Evolutionary conservation across 2,329 filamentous ascomycete species (phyloP).

Genomic region (Colletotrichum cereale): DNA sequence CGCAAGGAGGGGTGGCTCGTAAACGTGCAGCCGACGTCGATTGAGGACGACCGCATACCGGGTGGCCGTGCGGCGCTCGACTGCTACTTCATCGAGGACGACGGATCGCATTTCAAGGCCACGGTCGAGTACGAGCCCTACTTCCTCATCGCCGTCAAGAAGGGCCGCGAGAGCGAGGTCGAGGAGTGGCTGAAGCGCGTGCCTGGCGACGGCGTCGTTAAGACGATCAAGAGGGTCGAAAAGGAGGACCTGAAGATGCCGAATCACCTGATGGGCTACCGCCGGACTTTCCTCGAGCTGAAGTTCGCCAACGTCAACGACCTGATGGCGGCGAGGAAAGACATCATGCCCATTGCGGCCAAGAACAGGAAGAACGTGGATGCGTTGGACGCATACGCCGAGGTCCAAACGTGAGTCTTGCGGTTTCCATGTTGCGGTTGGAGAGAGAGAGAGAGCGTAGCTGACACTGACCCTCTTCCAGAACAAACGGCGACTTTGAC

Average conservation of each 20-base stretch:
- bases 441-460: not conserved
- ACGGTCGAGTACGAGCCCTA: slow-evolving; percentile 97
- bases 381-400: slow-evolving; percentile 98
- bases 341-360: slow-evolving; percentile 90
- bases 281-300: slow-evolving; percentile 88
- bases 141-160: slow-evolving; percentile 91
- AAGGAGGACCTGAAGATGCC: slow-evolving; percentile 97
- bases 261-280: slow-evolving; percentile 93
- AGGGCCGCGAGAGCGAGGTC: slow-evolving; percentile 89
- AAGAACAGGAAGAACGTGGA: slow-evolving; percentile 97
- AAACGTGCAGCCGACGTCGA: slow-evolving; percentile 90
- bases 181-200: slow-evolving; percentile 93
- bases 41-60: slow-evolving; percentile 86
- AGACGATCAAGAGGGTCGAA: slow-evolving; percentile 80
- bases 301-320: slow-evolving; percentile 90
- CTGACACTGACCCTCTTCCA: slow-evolving; percentile 51
- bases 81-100: slow-evolving; percentile 96
- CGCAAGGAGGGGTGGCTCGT: slow-evolving; percentile 90
- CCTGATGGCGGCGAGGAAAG: slow-evolving; percentile 84
- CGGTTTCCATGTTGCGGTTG: too few relatives aligned
- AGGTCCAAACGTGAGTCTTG: slow-evolving; percentile 83
- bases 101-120: slow-evolving; percentile 92
- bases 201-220: slow-evolving; percentile 83
- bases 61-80: slow-evolving; percentile 92
- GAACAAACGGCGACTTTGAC: slow-evolving; percentile 86